Base-by-base conservation (phyloP, 2,329 filamentous ascomycete genomes). In the Sphaerulina populicola region DNA sequence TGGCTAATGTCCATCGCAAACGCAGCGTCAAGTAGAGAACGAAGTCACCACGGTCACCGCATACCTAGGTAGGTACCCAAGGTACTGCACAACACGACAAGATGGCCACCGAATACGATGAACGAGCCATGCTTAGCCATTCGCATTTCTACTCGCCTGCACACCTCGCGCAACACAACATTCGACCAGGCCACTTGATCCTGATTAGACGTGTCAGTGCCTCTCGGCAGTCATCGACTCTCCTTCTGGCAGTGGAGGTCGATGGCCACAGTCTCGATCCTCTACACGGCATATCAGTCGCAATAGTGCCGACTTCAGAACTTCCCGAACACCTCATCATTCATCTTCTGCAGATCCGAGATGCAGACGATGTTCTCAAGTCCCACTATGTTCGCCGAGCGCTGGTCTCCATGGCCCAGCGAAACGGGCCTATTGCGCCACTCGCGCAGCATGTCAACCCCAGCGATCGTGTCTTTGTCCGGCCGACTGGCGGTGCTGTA, bases 351-450 rank as follows among this genome's bases (percentile, higher is more conserved):
- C 35, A 47, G n/a, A 39, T 47, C 27, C 21, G 31, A 36, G n/a
- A 47, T n/a, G 44, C 44, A 10, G 44, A 47, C 36, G 33, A 47
- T 40, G 44, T 47, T 21, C 29, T 30, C 21, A 38, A 27, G 11
- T 47, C 44, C 7, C 31, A 37, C 10, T 35, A 47, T 21, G 44
- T 47, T 14, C n/a, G 37, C 8, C 44, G 39, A 27, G 36, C 31
- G 27, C n/a, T 47, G 11, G 31, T 18, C 5, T 15, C 23, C 5
- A 15, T 38, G n/a, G 35, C 35, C 5, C 11, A n/a, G 21, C 29
- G 44, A 11, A 47, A 47, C 12, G 44, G 44, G n/a, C 7, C 35
- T 2, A n/a, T 36, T 2, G 35, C 18, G 14, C 44, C n/a, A 14
- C 44, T 47, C 14, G 29, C 44, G 1, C 35, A 40, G 0, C 37